Conservation (phyloP, 2,329 filamentous ascomycete genomes). For the Penicillium carneum region DNA sequence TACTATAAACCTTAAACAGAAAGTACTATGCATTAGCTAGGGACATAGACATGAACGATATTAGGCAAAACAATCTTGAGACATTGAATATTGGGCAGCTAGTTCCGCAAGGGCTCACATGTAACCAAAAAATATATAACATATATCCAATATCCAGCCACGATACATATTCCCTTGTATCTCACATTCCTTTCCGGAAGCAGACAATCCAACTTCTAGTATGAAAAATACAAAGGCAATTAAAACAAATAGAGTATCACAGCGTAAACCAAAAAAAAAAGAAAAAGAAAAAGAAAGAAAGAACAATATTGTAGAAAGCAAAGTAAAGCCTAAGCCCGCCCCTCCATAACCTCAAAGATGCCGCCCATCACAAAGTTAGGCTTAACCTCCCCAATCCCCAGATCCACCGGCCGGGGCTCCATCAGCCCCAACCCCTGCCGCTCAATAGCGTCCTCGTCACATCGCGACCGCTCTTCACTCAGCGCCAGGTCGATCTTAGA, state of each 20-base stretch:
- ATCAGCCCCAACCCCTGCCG: constrained; percentile 52
- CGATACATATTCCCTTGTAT: constrained; percentile 9
- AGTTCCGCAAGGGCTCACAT: constrained; percentile 4
- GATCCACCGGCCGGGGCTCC: constrained; percentile 55
- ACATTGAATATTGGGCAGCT: background rate
- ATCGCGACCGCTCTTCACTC: constrained; percentile 52
- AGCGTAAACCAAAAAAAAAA: constrained; percentile 10
- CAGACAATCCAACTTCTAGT: background rate
- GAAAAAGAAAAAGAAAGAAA: constrained; percentile 9
- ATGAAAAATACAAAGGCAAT: background rate
- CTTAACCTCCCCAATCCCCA: constrained; percentile 29
- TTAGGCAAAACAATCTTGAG: background rate
- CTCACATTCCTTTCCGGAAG: constrained; percentile 21
- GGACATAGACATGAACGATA: background rate
- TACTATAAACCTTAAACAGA: too few relatives aligned
- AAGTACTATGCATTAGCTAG: background rate
- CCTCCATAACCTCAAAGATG: constrained; percentile 58
- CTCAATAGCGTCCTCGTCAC: constrained; percentile 49
- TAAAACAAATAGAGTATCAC: constrained; percentile 16
- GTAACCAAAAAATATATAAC: background rate
- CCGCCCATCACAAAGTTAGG: constrained; percentile 56
- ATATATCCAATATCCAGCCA: constrained; percentile 14
- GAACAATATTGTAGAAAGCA: background rate
- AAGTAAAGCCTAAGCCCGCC: constrained; percentile 39
- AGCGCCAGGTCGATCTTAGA: constrained; percentile 55